phyloP scores from a whole-genome alignment of 1,139 yeast species.

The Pichia sp. region DNA sequence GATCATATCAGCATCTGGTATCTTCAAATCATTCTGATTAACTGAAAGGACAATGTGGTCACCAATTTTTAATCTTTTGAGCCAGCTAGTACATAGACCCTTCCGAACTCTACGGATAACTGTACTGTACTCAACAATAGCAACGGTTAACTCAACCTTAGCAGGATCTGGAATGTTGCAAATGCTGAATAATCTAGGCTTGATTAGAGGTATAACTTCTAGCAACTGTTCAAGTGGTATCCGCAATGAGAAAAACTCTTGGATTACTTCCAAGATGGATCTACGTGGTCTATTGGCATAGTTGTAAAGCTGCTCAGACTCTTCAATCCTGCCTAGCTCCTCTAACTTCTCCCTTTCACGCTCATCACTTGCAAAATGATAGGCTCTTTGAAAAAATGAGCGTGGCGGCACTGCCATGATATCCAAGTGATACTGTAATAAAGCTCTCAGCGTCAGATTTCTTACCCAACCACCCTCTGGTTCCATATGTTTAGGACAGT shows the following conservation, averaged over 20 bases:
- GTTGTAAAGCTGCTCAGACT: slow-evolving; percentile 73
- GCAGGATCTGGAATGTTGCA: slow-evolving; percentile 49
- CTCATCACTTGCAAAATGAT: slow-evolving; percentile 67
- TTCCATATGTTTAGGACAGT: slow-evolving; percentile 9
- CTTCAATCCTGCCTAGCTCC: slow-evolving; percentile 70
- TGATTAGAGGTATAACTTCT: slow-evolving; percentile 71
- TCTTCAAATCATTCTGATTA: slow-evolving; percentile 39
- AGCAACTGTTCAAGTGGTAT: slow-evolving; percentile 70
- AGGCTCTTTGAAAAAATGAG: slow-evolving; percentile 61
- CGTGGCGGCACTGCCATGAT: slow-evolving; percentile 77
- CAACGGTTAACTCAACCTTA: slow-evolving; percentile 59
- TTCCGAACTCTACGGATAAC: slow-evolving; percentile 65
- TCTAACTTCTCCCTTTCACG: slow-evolving; percentile 68
- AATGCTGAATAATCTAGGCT: slow-evolving; percentile 78
- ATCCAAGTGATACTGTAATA: slow-evolving; percentile 78
- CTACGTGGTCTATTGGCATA: slow-evolving; percentile 90
- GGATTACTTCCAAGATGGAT: slow-evolving; percentile 73
- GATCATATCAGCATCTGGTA: slow-evolving; percentile 33
- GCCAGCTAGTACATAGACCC: slow-evolving; percentile 82
- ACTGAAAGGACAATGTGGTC: slow-evolving; percentile 51
- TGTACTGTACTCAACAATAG: slow-evolving; percentile 82
- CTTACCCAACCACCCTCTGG: slow-evolving; percentile 50
- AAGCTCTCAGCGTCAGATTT: slow-evolving; percentile 53
- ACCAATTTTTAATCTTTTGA: slow-evolving; percentile 42
- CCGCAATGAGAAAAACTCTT: slow-evolving; percentile 67